Percentiles rank a stretch among this genome's conserved stretches.
phyloP scores from a whole-genome alignment of 225 moss, liverwort and hornwort species.

The Bryoerythrophyllum caledonicum region DNA sequence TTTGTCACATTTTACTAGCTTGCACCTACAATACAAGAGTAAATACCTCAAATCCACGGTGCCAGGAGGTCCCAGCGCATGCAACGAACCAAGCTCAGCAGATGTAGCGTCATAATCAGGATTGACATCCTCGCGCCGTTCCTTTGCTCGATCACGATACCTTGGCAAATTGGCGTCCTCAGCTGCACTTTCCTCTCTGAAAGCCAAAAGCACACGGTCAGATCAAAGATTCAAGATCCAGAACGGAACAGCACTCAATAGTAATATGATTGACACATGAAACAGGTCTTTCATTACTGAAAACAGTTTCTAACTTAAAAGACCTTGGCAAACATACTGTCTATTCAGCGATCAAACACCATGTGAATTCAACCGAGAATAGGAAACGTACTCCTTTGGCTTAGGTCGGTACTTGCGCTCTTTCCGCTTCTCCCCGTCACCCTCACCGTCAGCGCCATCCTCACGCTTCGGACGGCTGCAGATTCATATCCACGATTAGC shows the following conservation, averaged over 20 bases:
- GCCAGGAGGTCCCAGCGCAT: slow-evolving; percentile 97
- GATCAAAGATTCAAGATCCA: neutral
- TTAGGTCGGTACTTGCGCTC: slow-evolving; percentile 92
- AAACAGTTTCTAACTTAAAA: too few relatives aligned
- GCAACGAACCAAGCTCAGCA: slow-evolving; percentile 91
- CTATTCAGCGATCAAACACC: slow-evolving; percentile 5
- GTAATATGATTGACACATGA: too few relatives aligned
- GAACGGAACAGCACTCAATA: neutral
- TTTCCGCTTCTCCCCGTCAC: slow-evolving; percentile 83
- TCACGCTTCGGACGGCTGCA: slow-evolving; percentile 89
- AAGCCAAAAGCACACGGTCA: slow-evolving; percentile 24
- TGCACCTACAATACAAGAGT: neutral
- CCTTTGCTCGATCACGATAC: slow-evolving; percentile 97
- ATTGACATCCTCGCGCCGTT: slow-evolving; percentile 98
- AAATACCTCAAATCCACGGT: slow-evolving; percentile 84
- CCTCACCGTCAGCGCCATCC: slow-evolving; percentile 60
- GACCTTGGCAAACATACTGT: neutral
- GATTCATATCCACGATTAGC: slow-evolving; percentile 15
- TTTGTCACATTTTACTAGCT: slow-evolving; percentile 2
- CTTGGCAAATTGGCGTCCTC: slow-evolving; percentile 76
- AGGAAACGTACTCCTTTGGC: slow-evolving; percentile 73
- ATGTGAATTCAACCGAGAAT: neutral
- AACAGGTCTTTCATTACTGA: too few relatives aligned
- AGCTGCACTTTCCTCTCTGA: slow-evolving; percentile 85
- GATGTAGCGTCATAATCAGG: slow-evolving; percentile 95